Evolutionary conservation across 2,329 filamentous ascomycete genomes (phyloP).

Genomic region (Microsporum audouinii): DNA sequence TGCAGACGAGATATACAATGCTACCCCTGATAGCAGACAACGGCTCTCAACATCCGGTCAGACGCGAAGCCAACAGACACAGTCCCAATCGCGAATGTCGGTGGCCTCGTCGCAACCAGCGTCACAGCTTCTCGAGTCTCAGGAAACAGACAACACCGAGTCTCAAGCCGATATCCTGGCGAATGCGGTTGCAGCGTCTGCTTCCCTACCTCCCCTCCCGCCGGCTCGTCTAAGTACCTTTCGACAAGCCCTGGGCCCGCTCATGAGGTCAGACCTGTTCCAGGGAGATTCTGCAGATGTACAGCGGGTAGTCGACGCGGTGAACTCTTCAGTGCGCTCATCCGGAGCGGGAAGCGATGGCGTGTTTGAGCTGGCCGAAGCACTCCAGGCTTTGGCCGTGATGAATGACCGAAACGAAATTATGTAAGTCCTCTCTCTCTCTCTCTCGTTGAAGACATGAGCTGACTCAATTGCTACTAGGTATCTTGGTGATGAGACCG

Average conservation of each 20-base stretch:
- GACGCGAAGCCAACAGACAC: slow-evolving; percentile 23
- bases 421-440: slow-evolving; percentile 56
- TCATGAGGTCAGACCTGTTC: slow-evolving; percentile 76
- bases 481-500: slow-evolving; percentile 47
- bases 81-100: slow-evolving; percentile 42
- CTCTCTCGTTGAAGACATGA: slow-evolving; percentile 25
- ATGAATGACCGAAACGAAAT: slow-evolving; percentile 80
- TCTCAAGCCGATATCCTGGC: slow-evolving; percentile 9
- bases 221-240: slow-evolving; percentile 59
- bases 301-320: slow-evolving; percentile 60
- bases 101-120: slow-evolving; percentile 70
- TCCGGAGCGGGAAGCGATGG: slow-evolving; percentile 38
- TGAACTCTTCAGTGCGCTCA: slow-evolving; percentile 58
- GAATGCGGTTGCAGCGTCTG: slow-evolving; percentile 21
- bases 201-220: slow-evolving; percentile 43
- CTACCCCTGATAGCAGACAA: slow-evolving; percentile 30
- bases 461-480: slow-evolving; percentile 17
- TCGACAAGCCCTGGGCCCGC: slow-evolving; percentile 66
- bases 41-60: slow-evolving; percentile 5
- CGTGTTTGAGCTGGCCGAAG: slow-evolving; percentile 60
- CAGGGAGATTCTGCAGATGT: slow-evolving; percentile 66
- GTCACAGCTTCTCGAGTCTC: slow-evolving; percentile 54
- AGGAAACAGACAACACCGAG: slow-evolving; percentile 28
- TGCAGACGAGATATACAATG: slow-evolving; percentile 44
- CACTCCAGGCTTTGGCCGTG: slow-evolving; percentile 60